Conservation (phyloP, 371 early-diverging fungal species). For the Haplosporangium sp. region DNA sequence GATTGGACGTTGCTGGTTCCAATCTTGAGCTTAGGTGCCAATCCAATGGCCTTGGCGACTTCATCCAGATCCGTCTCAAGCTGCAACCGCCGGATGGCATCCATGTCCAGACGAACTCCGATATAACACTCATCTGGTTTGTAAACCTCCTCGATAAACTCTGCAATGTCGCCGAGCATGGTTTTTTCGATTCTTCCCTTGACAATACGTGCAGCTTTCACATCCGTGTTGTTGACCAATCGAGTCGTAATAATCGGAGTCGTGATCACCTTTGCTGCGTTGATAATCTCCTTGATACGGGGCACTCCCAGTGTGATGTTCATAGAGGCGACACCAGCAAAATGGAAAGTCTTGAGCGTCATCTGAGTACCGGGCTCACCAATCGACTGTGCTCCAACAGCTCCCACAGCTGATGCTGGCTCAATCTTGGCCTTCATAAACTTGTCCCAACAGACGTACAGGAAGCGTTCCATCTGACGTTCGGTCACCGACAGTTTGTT, state of each 20-base stretch:
- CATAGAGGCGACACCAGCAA: conserved; percentile 99
- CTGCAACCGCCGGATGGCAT: conserved; percentile 75
- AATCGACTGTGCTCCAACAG: conserved; percentile 98
- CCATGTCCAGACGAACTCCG: conserved; percentile 81
- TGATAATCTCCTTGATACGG: conserved; percentile 98
- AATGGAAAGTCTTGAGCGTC: conserved; percentile 99
- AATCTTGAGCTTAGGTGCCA: conserved; percentile 88
- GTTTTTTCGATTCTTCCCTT: conserved; percentile 96
- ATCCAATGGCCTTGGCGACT: conserved; percentile 81
- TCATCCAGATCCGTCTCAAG: conserved; percentile 83
- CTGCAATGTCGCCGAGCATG: conserved; percentile 87
- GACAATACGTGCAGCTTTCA: conserved; percentile 89
- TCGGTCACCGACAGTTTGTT: conserved; percentile 81
- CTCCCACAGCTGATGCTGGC: conserved; percentile 91
- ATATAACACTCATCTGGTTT: conserved; percentile 79
- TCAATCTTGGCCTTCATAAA: conserved; percentile 93
- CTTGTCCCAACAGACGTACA: conserved; percentile 83
- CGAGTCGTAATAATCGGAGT: conserved; percentile 95
- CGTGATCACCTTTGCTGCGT: conserved; percentile 90
- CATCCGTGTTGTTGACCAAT: conserved; percentile 69
- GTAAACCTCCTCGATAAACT: conserved; percentile 92
- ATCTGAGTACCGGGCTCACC: conserved; percentile 99
- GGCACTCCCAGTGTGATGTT: conserved; percentile 99
- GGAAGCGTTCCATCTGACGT: conserved; percentile 76
- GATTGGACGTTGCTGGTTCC: conserved; percentile 76